These are phyloP conservation scores for Roridomyces roridus DNA, from an alignment of 768 basidiomycete genomes.

Conservation along the genomic window DNA sequence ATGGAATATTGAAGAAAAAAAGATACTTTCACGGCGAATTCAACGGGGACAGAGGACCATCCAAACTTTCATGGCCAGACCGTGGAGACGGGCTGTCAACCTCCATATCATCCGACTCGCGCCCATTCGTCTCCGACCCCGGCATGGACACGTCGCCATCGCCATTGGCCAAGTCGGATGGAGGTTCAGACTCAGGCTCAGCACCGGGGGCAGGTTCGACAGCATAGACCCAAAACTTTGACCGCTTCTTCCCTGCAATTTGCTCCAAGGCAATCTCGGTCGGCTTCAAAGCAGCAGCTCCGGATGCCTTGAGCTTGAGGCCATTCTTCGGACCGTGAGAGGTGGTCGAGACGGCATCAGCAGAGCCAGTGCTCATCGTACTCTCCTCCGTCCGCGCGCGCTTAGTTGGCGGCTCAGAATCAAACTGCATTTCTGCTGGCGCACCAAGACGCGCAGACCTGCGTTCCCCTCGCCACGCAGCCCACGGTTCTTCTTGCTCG, in stretches of 20 bases:
- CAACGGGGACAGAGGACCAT: conserved; percentile 50
- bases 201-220: conserved; percentile 68
- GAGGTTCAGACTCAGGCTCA: conserved; percentile 20
- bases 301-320: conserved; percentile 55
- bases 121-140: conserved; percentile 10
- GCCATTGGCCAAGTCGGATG: conserved; percentile 25
- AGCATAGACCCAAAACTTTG: conserved; percentile 90
- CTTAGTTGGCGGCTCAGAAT: conserved; percentile 60
- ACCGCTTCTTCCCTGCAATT: conserved; percentile 81
- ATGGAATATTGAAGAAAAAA: conserved; percentile 12
- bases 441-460: conserved; percentile 74
- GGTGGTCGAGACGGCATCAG: conserved; percentile 41
- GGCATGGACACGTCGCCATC: conserved; percentile 29
- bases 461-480: conserved; percentile 76
- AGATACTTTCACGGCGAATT: conserved; percentile 38
- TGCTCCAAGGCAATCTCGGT: conserved; percentile 78
- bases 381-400: conserved; percentile 84
- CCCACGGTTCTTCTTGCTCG: conserved; percentile 55
- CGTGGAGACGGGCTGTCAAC: conserved; percentile 28
- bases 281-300: conserved; percentile 72
- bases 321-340: conserved; percentile 40
- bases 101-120: conserved; percentile 19
- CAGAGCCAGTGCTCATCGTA: conserved; percentile 61
- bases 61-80: conserved; percentile 34
- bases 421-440: conserved; percentile 54